phyloP scores from a whole-genome alignment of 148 eudicot species.

The Chenopodium suecicum region DNA sequence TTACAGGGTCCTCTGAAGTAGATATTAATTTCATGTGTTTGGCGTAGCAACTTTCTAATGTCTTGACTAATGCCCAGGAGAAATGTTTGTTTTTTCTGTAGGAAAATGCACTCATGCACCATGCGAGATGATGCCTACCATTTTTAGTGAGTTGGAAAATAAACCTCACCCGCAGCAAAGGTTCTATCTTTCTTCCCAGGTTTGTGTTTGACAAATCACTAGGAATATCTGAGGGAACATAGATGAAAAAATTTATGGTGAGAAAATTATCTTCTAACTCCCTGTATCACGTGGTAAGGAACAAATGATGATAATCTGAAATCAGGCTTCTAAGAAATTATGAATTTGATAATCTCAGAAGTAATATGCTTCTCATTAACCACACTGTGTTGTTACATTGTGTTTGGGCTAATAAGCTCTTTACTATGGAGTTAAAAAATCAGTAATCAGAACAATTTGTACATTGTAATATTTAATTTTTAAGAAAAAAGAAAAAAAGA shows the following conservation, averaged over 20 bases:
- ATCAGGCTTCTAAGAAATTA: background rate
- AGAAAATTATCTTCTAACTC: background rate
- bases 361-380: background rate
- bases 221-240: background rate
- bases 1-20: background rate
- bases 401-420: background rate
- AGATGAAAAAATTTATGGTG: background rate
- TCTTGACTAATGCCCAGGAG: background rate
- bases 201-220: constrained; percentile 14
- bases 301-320: background rate
- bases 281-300: background rate
- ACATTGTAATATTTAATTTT: too few species aligned
- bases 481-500: too few species aligned
- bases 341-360: background rate
- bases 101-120: constrained; percentile 35
- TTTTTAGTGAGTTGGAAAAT: constrained; percentile 28
- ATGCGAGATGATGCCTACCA: constrained; percentile 31
- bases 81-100: constrained; percentile 11
- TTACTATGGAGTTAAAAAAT: too few species aligned
- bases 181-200: constrained; percentile 42
- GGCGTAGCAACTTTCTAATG: background rate
- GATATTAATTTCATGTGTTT: background rate
- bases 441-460: too few species aligned
- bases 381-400: background rate
- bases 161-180: constrained; percentile 34